Conservation (phyloP, 169 alveolate genomes). For the Besnoitia besnoiti region DNA sequence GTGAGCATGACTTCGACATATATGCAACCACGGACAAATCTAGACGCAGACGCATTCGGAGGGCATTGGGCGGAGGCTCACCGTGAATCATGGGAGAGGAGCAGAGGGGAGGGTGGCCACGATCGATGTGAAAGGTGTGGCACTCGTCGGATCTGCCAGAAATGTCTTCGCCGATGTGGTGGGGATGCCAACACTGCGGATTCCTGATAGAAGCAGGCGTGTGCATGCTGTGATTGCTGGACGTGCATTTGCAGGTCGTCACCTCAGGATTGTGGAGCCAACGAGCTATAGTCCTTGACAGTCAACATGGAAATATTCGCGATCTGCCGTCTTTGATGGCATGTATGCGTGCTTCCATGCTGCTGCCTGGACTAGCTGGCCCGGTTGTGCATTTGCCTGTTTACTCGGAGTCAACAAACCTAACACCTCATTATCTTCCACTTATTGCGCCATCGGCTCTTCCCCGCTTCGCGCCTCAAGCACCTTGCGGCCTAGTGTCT, state of each 20-base stretch:
- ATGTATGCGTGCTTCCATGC: slow-evolving; percentile 71
- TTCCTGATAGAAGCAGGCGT: no score
- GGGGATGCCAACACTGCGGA: no score
- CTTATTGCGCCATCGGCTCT: slow-evolving; percentile 18
- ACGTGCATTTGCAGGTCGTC: slow-evolving; percentile 63
- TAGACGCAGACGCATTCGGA: no score
- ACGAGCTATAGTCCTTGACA: slow-evolving; percentile 45
- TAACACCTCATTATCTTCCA: background rate
- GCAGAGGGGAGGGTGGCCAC: no score
- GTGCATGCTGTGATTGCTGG: no score
- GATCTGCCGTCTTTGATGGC: slow-evolving; percentile 45
- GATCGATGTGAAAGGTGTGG: no score
- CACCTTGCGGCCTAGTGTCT: slow-evolving; percentile 33
- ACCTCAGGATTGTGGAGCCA: slow-evolving; percentile 54
- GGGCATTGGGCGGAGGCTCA: no score
- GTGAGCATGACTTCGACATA: no score
- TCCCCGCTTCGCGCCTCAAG: slow-evolving; percentile 51
- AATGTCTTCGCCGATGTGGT: no score
- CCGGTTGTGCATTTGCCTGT: slow-evolving; percentile 66
- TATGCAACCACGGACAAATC: no score
- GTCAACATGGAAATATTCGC: slow-evolving; percentile 33
- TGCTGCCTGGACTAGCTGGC: slow-evolving; percentile 70
- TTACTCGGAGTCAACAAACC: background rate
- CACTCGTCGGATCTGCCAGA: no score
- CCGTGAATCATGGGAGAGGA: no score